Conservation (phyloP, 202 grass and related monocot species). For the Eragrostis tef region DNA sequence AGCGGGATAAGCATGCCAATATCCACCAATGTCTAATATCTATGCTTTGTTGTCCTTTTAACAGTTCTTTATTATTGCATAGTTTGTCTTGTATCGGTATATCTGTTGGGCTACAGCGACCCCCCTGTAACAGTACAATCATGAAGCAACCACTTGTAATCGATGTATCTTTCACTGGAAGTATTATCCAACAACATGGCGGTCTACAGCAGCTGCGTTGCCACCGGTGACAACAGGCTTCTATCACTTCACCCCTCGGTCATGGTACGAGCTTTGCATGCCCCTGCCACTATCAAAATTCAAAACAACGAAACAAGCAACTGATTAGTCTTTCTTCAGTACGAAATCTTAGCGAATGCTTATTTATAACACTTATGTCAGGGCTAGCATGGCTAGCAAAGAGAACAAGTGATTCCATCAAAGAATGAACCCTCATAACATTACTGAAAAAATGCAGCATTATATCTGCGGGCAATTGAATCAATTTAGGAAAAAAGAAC, state of each 20-base stretch:
- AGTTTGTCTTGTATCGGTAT: conserved; percentile 51
- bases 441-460: neutral
- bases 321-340: conserved; percentile 7
- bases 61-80: conserved; percentile 52
- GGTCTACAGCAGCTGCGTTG: conserved; percentile 46
- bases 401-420: neutral
- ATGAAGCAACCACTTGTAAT: conserved; percentile 49
- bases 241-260: conserved; percentile 60
- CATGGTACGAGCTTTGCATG: conserved; percentile 52
- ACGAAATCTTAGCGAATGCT: neutral
- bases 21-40: conserved; percentile 24
- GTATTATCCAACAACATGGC: conserved; percentile 64
- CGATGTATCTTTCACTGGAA: conserved; percentile 48
- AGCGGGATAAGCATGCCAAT: conserved; percentile 4
- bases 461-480: neutral
- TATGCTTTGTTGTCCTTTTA: conserved; percentile 39
- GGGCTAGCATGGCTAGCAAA: neutral
- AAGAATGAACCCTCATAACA: neutral
- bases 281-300: conserved; percentile 58
- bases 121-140: conserved; percentile 49
- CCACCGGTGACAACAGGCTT: conserved; percentile 30
- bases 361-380: neutral
- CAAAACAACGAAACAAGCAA: conserved; percentile 22
- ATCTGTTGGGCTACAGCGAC: conserved; percentile 41
- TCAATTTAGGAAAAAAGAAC: neutral